Evolutionary conservation across 2,329 filamentous ascomycete species (phyloP), one percentile per base, ranked within the genome.

Genomic region (Beauveria sp.): DNA sequence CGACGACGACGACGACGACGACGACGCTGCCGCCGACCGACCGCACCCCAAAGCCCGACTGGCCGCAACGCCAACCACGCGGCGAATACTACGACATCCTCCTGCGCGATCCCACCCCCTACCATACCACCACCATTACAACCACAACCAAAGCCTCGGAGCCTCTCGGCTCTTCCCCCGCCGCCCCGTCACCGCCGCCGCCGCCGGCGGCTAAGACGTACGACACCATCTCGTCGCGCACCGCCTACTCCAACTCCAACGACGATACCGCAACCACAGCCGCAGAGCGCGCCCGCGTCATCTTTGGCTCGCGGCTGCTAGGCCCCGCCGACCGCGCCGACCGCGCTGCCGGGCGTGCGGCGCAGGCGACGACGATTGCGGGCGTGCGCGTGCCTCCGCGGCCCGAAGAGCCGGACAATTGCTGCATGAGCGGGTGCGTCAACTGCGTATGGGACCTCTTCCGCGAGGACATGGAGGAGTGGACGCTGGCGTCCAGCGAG

Each of bases 371-470:
- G 9, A 78, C 85, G 63, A 79, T 97, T 60, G 92, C 90, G 1
- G 93, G 93, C 3, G 83, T 98, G 1, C 75, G 85, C 20, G 88
- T 98, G 5, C 95, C 95, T 2, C 93, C 92, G 0, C 84, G 84
- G 53, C 95, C 95, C 1, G 82, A 86, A 53, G 93, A 99, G 75
- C 95, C 95, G 3, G 95, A 98, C 70, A 97, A 99, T 71, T 99
- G 95, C 81, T 99, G 95, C 76, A 99, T 99, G 95, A 95, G 90
- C 70, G 95, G 95, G 3, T 99, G 95, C 72, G 93, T 96, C 54
- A 93, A 98, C 73, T 99, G 95, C 73, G 95, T 98, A 3, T 98
- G 93, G 93, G 93, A 97, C 68, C 80, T 86, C 58, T 98, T 87
- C 74, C 83, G 93, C 9, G 93, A 99, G 66, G 95, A 98, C 58